These are phyloP conservation scores for Castanospermum australe DNA, from an alignment of 306 rosid genomes.

Conservation along the genomic window DNA sequence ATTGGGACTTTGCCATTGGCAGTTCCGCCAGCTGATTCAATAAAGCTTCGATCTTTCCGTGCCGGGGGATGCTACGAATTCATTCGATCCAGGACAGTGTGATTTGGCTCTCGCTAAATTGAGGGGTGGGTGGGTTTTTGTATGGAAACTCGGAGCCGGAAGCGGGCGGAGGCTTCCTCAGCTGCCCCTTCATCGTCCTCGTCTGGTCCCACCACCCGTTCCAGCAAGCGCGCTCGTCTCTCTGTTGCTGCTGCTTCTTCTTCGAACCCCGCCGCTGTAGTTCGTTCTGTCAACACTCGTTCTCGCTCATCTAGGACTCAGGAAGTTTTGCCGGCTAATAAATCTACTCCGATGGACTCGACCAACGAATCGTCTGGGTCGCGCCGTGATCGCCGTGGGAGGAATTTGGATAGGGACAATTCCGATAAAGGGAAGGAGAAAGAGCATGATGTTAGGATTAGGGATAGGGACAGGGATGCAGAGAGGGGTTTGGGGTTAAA, in stretches of 20 bases:
- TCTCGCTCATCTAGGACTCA: constrained; percentile 58
- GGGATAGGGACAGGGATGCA: constrained; percentile 66
- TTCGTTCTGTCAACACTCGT: constrained; percentile 58
- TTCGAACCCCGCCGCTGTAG: constrained; percentile 22
- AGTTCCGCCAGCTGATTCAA: constrained; percentile 26
- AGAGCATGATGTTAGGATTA: constrained; percentile 69
- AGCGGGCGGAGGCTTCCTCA: constrained; percentile 99
- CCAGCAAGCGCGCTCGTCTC: constrained; percentile 76
- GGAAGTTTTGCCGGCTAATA: constrained; percentile 41
- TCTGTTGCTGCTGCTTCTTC: constrained; percentile 38
- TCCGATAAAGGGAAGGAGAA: constrained; percentile 89
- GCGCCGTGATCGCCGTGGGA: constrained; percentile 72
- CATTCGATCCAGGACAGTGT: constrained; percentile 44
- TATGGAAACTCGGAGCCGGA: constrained; percentile 99
- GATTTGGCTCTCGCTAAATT: constrained; percentile 70
- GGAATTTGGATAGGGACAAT: constrained; percentile 63
- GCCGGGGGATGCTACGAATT: constrained; percentile 32
- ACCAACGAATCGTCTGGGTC: constrained; percentile 87
- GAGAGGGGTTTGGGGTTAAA: constrained; percentile 67
- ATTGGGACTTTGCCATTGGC: constrained; percentile 29
- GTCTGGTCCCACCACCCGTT: constrained; percentile 78
- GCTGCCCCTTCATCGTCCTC: constrained; percentile 98
- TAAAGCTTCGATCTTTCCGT: constrained; percentile 16
- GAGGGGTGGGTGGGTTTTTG: constrained; percentile 92
- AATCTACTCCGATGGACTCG: constrained; percentile 67